A percentile compares a stretch with the other conserved stretches of the same genome.
phyloP scores from a whole-genome alignment of 2,329 filamentous ascomycete genomes.

The Erysiphe pulchra region DNA sequence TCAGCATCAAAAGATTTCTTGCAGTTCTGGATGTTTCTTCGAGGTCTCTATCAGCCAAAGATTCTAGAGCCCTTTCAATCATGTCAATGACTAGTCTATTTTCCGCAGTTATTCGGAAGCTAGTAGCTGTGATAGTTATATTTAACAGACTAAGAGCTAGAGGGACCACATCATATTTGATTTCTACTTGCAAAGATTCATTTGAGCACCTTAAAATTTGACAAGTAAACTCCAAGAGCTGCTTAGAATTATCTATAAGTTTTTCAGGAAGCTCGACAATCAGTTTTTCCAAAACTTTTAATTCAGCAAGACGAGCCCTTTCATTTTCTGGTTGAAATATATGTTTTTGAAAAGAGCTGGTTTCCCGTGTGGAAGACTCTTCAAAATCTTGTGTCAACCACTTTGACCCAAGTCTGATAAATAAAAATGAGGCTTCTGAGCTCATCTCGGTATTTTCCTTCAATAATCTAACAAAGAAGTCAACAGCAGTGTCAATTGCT shows the following conservation, averaged over 20 bases:
- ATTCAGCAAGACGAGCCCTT: conserved; percentile 20
- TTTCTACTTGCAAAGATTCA: conserved; percentile 17
- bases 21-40: conserved; percentile 25
- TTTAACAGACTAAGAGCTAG: conserved; percentile 35
- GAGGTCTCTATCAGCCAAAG: conserved; percentile 16
- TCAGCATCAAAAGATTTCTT: conserved; percentile 26
- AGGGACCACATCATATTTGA: conserved; percentile 21
- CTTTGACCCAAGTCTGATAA: conserved; percentile 29
- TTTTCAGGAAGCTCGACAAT: conserved; percentile 36
- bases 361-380: conserved; percentile 3
- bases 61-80: conserved; percentile 23
- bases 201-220: conserved; percentile 23
- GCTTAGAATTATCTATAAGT: conserved; percentile 34
- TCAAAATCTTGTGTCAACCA: conserved; percentile 22
- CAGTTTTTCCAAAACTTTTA: conserved; percentile 37
- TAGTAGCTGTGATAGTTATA: conserved; percentile 29
- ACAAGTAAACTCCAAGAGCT: conserved; percentile 35
- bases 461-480: conserved; percentile 24
- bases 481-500: conserved; percentile 17
- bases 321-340: too few species aligned
- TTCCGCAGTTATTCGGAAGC: conserved; percentile 24
- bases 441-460: conserved; percentile 14
- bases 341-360: too few species aligned
- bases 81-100: conserved; percentile 16
- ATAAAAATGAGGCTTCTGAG: conserved; percentile 28